phyloP scores from a whole-genome alignment of 768 basidiomycete species.

The Dacryopinax spathularia region DNA sequence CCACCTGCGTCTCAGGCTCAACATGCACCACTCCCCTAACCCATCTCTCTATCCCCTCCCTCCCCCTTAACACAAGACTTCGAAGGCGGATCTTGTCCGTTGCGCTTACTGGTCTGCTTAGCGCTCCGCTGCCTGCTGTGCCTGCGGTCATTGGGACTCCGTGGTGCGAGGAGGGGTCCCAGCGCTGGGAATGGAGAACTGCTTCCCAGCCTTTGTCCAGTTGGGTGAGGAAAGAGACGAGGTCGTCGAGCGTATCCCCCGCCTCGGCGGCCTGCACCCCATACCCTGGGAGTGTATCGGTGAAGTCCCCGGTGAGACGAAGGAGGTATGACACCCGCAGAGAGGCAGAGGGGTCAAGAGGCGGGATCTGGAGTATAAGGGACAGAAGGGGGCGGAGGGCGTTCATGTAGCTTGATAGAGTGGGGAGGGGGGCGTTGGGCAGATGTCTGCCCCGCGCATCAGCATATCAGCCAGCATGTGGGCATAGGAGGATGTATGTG shows the following conservation, averaged over 20 bases:
- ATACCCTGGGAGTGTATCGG: constrained; percentile 51
- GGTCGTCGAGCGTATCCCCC: constrained; percentile 31
- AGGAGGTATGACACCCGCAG: constrained; percentile 56
- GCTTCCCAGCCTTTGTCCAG: constrained; percentile 62
- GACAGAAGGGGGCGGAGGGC: constrained; percentile 42
- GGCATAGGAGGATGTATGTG: background rate
- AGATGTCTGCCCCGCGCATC: constrained; percentile 31
- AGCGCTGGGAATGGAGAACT: constrained; percentile 48
- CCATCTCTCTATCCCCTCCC: constrained; percentile 57
- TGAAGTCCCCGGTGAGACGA: constrained; percentile 52
- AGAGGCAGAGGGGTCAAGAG: constrained; percentile 52
- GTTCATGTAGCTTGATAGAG: constrained; percentile 45
- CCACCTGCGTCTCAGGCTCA: background rate
- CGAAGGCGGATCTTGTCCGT: constrained; percentile 59
- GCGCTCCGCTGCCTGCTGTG: background rate
- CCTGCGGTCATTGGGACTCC: constrained; percentile 25
- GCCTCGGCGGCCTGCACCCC: constrained; percentile 22
- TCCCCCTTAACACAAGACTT: constrained; percentile 49
- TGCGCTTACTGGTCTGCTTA: constrained; percentile 36
- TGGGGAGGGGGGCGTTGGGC: constrained; percentile 39
- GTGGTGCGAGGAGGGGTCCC: constrained; percentile 40
- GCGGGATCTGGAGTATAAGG: constrained; percentile 59
- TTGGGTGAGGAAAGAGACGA: constrained; percentile 55
- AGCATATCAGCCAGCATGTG: constrained; percentile 4
- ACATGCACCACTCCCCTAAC: constrained; percentile 18